Evolutionary conservation across 2,329 filamentous ascomycete genomes (phyloP).

Genomic region (Ophiostoma australiae): DNA sequence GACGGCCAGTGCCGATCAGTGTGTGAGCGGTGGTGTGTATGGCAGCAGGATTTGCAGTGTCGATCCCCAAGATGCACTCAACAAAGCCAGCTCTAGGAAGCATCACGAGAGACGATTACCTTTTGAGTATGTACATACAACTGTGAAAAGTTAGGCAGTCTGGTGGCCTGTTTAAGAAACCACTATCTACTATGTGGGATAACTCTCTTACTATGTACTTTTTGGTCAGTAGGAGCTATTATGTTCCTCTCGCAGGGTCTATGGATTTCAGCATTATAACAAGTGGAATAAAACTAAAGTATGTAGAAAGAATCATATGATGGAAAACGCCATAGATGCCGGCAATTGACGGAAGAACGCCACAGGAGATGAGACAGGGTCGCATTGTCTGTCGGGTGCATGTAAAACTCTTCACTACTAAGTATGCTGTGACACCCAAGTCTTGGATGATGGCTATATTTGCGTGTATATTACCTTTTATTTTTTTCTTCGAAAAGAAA

Average conservation of each 20-base stretch:
- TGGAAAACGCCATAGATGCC: slow-evolving; percentile 1
- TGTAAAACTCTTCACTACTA: background rate
- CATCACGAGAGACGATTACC: background rate
- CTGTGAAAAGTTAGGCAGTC: background rate
- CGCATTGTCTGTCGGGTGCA: background rate
- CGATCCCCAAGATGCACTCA: slow-evolving; percentile 4
- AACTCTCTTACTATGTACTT: no score
- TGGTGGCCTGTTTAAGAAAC: background rate
- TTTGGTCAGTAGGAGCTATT: no score
- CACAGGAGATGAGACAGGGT: background rate
- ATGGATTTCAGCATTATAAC: background rate
- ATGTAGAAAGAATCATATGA: background rate
- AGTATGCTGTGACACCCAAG: background rate
- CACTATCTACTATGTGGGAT: no score
- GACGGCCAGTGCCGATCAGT: background rate
- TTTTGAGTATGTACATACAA: no score
- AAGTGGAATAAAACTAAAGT: background rate
- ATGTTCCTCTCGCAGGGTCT: background rate
- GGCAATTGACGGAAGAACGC: slow-evolving; percentile 4
- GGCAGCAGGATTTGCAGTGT: slow-evolving; percentile 4
- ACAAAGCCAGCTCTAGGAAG: background rate
- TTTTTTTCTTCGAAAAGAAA: background rate
- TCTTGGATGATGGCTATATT: background rate
- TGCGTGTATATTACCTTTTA: background rate
- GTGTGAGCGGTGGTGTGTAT: slow-evolving; percentile 3